Evolutionary conservation across 441 rosid genomes (phyloP).

Genomic region (Bocquillonia castaneifolia): DNA sequence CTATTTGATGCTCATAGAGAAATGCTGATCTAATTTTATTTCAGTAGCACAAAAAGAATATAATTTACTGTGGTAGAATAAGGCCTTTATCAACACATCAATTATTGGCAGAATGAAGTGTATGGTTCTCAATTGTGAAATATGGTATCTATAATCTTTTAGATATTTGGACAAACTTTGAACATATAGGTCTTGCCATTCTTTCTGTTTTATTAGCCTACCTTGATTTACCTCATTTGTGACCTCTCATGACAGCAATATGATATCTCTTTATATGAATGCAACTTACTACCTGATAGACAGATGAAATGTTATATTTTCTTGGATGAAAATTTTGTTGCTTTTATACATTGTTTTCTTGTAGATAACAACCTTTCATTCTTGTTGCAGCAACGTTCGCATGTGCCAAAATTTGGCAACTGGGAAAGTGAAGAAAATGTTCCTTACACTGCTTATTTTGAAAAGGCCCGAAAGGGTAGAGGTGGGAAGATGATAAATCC

Average conservation of each 20-base stretch:
- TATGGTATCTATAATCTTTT: neutral
- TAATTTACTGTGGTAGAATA: neutral
- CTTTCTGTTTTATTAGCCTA: conserved; percentile 1
- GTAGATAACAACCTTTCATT: conserved; percentile 17
- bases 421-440: conserved; percentile 70
- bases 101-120: neutral
- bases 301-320: conserved; percentile 3
- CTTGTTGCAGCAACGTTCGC: conserved; percentile 54
- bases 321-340: conserved; percentile 1
- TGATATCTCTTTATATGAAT: conserved; percentile 6
- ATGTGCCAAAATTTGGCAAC: conserved; percentile 82
- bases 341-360: neutral
- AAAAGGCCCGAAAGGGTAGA: conserved; percentile 71
- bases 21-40: neutral
- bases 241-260: neutral
- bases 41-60: neutral
- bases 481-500: conserved; percentile 53
- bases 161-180: neutral
- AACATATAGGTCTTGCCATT: conserved; percentile 2
- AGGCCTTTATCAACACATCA: neutral
- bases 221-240: neutral
- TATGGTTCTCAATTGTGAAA: neutral
- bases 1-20: neutral
- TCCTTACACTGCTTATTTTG: conserved; percentile 82
- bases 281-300: neutral